Evolutionary conservation across 805 yeast species (phyloP), one percentile per base, ranked within the genome.

Genomic region (Candida odintsovae): DNA sequence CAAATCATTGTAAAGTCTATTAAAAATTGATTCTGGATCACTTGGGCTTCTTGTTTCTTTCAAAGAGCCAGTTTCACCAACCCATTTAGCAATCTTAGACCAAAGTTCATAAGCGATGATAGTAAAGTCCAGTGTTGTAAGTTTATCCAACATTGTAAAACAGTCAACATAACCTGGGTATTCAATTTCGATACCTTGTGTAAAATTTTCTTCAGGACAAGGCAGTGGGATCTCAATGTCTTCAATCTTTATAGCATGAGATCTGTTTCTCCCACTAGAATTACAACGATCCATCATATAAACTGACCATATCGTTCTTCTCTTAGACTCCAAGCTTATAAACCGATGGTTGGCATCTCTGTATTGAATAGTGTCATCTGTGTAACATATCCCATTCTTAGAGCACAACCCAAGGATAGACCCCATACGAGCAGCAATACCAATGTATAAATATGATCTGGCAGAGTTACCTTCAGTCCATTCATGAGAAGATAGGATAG

Each of bases 251-350:
- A 69, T 58, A 25, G 69, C 65, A 16, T 68, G 57, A 10, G 65
- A 57, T 26, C 72, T 47, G 28, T 61, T 56, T 42, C 68, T 50
- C 3, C 71, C 71, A 49, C 69, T 63, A 9, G 69, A 62, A 33
- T 63, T 68, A 46, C 72, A 67, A 33, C 71, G 46, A 49, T 69
- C 74, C 72, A 70, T 67, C 71, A 69, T 67, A 44, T 64, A 68
- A 12, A 68, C 70, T 4, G 67, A 51, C 74, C 74, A 70, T 4
- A 69, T 53, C 4, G 74, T 68, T 39, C 74, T 50, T 29, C 71
- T 41, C 50, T 66, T 61, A 25, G 62, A 55, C 44, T 70, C 74
- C 13, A 51, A 44, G 7, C 55, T 47, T 19, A 69, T 59, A 31
- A 59, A 58, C 3, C 21, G 40, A 8, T 28, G 40, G 21, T 38